A percentile compares a stretch with the other conserved stretches of the same genome.
Conservation (phyloP, 1,284 basidiomycete species). For the Pseudozyma pruni region DNA sequence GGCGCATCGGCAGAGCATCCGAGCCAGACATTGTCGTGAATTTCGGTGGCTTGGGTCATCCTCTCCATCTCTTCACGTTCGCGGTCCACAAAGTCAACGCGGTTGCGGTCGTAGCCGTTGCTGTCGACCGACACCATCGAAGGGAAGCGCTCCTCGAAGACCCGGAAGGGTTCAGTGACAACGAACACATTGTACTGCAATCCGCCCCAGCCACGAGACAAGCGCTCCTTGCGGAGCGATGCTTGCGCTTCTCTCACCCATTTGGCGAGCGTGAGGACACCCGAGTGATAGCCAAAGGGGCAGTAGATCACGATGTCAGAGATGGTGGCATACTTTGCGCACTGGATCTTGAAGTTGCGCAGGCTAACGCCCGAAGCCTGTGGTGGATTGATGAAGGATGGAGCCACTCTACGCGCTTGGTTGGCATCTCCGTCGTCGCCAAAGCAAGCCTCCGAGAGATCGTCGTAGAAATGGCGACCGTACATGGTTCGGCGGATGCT, state of each 20-base stretch:
- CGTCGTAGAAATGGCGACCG: conserved; percentile 26
- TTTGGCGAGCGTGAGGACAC: conserved; percentile 52
- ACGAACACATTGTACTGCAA: conserved; percentile 87
- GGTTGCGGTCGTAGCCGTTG: conserved; percentile 69
- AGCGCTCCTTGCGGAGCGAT: conserved; percentile 60
- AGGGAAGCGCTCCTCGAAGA: conserved; percentile 71
- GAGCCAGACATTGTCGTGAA: conserved; percentile 73
- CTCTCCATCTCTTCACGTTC: conserved; percentile 91
- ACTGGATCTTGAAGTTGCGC: conserved; percentile 67
- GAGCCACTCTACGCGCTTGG: conserved; percentile 20
- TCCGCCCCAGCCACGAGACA: conserved; percentile 74
- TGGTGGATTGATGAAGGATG: conserved; percentile 41
- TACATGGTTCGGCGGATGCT: conserved; percentile 29
- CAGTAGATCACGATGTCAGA: conserved; percentile 88
- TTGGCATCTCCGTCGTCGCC: conserved; percentile 18
- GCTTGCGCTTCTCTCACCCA: conserved; percentile 62
- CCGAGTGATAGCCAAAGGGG: conserved; percentile 58
- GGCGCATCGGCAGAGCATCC: conserved; percentile 57
- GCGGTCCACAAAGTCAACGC: conserved; percentile 71
- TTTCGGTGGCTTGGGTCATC: conserved; percentile 84
- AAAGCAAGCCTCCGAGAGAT: conserved; percentile 22
- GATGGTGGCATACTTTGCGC: conserved; percentile 83
- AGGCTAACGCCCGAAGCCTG: conserved; percentile 59
- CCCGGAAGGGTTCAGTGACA: conserved; percentile 75
- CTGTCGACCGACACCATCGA: conserved; percentile 72